Evolutionary conservation across 225 moss, liverwort and hornwort species (phyloP), one percentile per base, ranked within the genome.

Genomic region (Marchantia polymorpha): DNA sequence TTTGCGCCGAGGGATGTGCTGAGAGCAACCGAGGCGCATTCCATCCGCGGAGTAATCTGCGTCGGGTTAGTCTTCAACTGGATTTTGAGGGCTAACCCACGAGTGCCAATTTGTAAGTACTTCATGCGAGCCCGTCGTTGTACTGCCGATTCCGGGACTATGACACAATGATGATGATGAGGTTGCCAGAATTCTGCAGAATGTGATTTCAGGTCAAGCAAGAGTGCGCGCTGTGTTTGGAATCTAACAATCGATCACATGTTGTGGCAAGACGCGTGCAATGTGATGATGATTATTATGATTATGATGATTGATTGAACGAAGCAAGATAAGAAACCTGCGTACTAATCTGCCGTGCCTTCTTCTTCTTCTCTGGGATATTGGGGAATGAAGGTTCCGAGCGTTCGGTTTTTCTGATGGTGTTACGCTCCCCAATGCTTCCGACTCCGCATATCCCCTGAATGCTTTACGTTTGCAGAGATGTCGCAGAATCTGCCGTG

Each of bases 51-150:
- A 80, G 64, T 77, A 54, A n/a, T 50, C 58, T 8, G 69, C 54
- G 52, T 76, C 59, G 85, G 85, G 80, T 80, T 82, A 80, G 85
- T 85, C 82, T 79, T 82, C 80, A 85, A 82, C 22, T 82, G 80
- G 68, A 82, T 82, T 39, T 71, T 80, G 82, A 85, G 85, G 80
- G 72, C 82, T 82, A 80, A 82, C 82, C 79, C 82, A 79, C 81
- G 56, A 54, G 74, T 65, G 63, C 73, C 54, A 47, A 75, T 61
- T 52, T 72, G 81, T 79, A 82, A 79, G 82, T 85, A n/a, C 69
- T 53, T 52, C 30, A 17, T 70, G 27, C 10, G 76, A 59, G 46
- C 60, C 52, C 20, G 12, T 12, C 20, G 12, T 12, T 63, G 8
- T 46, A 64, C 17, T 23, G 27, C 22, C 76, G 50, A 64, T 77